phyloP scores from a whole-genome alignment of 2,329 filamentous ascomycete genomes.

The Calycina herbarum region DNA sequence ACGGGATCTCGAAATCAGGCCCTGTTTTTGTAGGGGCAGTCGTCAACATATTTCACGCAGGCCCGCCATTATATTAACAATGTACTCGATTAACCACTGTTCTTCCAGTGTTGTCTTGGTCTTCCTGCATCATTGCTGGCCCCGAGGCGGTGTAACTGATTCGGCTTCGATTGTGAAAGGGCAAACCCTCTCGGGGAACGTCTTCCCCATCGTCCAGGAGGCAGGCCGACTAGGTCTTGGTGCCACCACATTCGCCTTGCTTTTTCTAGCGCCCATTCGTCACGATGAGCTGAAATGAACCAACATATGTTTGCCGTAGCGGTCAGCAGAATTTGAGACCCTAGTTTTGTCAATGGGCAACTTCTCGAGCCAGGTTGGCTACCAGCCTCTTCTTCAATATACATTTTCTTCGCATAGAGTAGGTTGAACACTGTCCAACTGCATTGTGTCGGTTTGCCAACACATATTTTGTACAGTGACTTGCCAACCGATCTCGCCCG shows the following conservation, averaged over 20 bases:
- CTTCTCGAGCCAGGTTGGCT: not conserved
- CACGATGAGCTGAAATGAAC: conserved; percentile 5
- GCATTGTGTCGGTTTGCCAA: not conserved
- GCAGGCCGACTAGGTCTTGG: not conserved
- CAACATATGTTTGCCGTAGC: not conserved
- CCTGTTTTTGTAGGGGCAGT: not conserved
- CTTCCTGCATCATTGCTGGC: not conserved
- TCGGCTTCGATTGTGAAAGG: conserved; percentile 11
- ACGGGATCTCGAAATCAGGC: not conserved
- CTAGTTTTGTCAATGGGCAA: not conserved
- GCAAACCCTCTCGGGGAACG: conserved; percentile 3
- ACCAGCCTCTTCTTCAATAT: not conserved
- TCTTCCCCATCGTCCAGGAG: not conserved
- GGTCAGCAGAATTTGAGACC: not conserved
- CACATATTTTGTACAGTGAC: not conserved
- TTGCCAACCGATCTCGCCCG: not conserved
- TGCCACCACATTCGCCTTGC: not conserved
- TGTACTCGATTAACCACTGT: not conserved
- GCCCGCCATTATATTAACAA: not conserved
- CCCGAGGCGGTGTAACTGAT: not conserved
- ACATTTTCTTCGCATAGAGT: not conserved
- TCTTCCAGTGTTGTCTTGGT: not conserved
- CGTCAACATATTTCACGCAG: not conserved
- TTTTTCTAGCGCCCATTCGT: conserved; percentile 9
- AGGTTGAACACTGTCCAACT: not conserved